Percentiles rank a stretch among this genome's conserved stretches.
Evolutionary conservation across 2,329 filamentous ascomycete genomes (phyloP).

Genomic region (Sarocladium kiliense): DNA sequence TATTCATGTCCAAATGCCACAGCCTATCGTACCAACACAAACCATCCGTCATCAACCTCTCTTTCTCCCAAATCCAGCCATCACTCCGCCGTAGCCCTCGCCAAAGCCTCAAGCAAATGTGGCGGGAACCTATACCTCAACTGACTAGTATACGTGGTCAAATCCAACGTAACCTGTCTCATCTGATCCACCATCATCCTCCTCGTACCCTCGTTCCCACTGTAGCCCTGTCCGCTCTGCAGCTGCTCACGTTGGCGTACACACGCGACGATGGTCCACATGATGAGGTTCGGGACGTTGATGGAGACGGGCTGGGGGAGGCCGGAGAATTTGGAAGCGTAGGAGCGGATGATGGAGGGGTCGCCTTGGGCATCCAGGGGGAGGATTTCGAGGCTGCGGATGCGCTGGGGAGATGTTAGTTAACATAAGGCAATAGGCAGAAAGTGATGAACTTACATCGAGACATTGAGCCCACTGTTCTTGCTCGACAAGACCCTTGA

Average conservation of each 20-base stretch:
- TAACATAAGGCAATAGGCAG: conserved; percentile 10
- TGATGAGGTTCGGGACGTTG: conserved; percentile 84
- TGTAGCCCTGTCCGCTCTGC: conserved; percentile 61
- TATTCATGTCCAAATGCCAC: neutral
- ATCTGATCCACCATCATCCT: conserved; percentile 63
- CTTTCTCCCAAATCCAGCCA: no score
- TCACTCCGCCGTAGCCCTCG: conserved; percentile 69
- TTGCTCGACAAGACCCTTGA: conserved; percentile 51
- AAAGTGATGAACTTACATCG: conserved; percentile 43
- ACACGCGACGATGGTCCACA: conserved; percentile 90
- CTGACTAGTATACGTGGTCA: conserved; percentile 91
- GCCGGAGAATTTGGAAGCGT: conserved; percentile 74
- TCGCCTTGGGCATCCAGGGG: conserved; percentile 72
- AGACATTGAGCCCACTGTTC: conserved; percentile 52
- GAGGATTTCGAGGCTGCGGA: conserved; percentile 70
- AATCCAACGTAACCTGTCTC: conserved; percentile 76
- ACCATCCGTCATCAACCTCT: no score
- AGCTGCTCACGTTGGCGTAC: conserved; percentile 71
- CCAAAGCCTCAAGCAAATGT: conserved; percentile 81
- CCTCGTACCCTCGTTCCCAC: conserved; percentile 62
- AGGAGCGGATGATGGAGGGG: conserved; percentile 70
- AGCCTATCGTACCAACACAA: neutral
- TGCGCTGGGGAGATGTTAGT: conserved; percentile 48
- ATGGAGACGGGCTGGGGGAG: conserved; percentile 77
- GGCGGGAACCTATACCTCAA: conserved; percentile 86